phyloP scores from a whole-genome alignment of 2,329 filamentous ascomycete species.

The Colletotrichum tropicicola region DNA sequence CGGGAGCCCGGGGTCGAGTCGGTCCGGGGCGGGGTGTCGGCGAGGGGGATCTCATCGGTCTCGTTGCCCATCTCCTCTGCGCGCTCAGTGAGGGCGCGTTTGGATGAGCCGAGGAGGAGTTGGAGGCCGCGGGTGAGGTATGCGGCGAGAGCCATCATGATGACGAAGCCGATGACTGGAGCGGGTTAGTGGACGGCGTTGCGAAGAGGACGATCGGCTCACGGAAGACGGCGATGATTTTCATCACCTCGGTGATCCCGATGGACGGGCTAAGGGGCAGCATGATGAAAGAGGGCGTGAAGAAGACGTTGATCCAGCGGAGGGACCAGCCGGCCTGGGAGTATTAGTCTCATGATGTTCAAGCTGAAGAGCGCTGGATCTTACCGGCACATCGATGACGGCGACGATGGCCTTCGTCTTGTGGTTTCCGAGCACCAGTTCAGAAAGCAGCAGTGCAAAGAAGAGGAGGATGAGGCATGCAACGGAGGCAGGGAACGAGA shows the following conservation, averaged over 20 bases:
- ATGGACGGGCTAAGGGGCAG: conserved; percentile 65
- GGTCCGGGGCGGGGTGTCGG: conserved; percentile 25
- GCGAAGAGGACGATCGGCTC: conserved; percentile 32
- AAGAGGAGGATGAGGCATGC: conserved; percentile 66
- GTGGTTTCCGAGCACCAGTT: conserved; percentile 56
- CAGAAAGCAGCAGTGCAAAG: conserved; percentile 54
- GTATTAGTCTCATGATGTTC: background rate
- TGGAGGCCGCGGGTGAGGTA: conserved; percentile 64
- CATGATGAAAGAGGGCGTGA: conserved; percentile 67
- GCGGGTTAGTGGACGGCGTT: background rate
- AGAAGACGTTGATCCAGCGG: conserved; percentile 67
- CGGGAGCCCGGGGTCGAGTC: conserved; percentile 33
- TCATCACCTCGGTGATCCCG: conserved; percentile 61
- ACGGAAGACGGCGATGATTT: conserved; percentile 69
- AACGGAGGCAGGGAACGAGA: conserved; percentile 68
- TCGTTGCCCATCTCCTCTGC: conserved; percentile 58
- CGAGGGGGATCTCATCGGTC: conserved; percentile 58
- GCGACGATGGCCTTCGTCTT: conserved; percentile 57
- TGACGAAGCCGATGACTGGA: conserved; percentile 62
- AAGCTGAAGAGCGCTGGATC: background rate
- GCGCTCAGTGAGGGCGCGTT: conserved; percentile 59
- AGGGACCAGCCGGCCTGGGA: conserved; percentile 64
- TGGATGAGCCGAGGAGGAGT: conserved; percentile 58
- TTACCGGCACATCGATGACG: conserved; percentile 63
- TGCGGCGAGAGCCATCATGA: conserved; percentile 60